Evolutionary conservation across 805 yeast species (phyloP), one percentile per base, ranked within the genome.

Genomic region (Ogataea ramenticola): DNA sequence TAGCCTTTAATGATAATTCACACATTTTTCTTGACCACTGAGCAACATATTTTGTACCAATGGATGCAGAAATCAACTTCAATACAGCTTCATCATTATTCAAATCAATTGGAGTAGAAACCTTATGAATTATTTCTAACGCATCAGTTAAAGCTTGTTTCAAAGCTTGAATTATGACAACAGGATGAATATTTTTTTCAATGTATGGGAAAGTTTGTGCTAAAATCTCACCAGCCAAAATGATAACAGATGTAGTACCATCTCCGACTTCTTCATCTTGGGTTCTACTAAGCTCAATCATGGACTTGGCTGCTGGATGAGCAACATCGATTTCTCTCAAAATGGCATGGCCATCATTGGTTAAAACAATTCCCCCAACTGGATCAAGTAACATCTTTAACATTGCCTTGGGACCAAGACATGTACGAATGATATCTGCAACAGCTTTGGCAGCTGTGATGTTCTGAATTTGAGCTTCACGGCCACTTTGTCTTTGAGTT

Each of bases 381-480:
- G 99, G 99, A 62, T 93, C 99, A 50, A 93, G 72, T 43, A 93
- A 73, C 98, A 93, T 91, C 70, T 93, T 93, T 49, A 93, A 77
- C 99, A 93, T 93, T 31, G 99, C 99, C 65, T 91, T 91, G 43
- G 99, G 99, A 17, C 99, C 99, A 48, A 93, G 73, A 75, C 99
- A 93, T 22, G 99, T 93, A 65, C 99, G 79, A 56, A 93, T 88
- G 59, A 93, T 91, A 65, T 93, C 99, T 0, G 97, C 95, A 36
- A 91, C 98, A 2, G 99, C 96, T 61, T 93, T 93, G n/a, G 99
- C 99, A 4, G 99, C 99, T 5, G 97, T 88, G 68, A 93, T 91
- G 62, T 93, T 95, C 49, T 96, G 86, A 49, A 87, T 75, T 68
- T 93, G 99, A 2, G 99, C 99, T 64, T 89, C 89, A 54, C 98